Conservation (phyloP, 2,329 filamentous ascomycete species). For the Gaeumannomyces tritici region DNA sequence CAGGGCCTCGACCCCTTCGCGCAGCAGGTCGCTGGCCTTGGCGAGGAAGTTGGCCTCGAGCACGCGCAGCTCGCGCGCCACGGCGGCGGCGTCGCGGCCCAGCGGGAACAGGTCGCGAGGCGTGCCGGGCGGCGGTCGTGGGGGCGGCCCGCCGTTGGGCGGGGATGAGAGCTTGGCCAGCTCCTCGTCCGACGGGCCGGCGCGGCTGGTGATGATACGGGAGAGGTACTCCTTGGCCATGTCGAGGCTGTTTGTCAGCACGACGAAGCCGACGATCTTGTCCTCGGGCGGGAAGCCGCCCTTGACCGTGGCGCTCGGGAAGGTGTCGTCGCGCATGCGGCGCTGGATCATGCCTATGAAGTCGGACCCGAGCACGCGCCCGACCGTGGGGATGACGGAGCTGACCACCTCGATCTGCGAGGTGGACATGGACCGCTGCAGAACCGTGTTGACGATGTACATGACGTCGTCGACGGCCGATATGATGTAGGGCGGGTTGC, state of each 20-base stretch:
- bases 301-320: slow-evolving; percentile 71
- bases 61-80: slow-evolving; percentile 56
- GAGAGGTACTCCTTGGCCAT: slow-evolving; percentile 83
- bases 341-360: slow-evolving; percentile 96
- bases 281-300: slow-evolving; percentile 81
- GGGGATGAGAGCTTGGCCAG: slow-evolving; percentile 15
- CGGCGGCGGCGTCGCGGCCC: slow-evolving; percentile 61
- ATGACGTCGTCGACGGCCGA: slow-evolving; percentile 97
- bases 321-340: slow-evolving; percentile 94
- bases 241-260: slow-evolving; percentile 93
- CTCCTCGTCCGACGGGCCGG: slow-evolving; percentile 34
- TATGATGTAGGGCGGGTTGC: slow-evolving; percentile 82
- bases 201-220: slow-evolving; percentile 67
- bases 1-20: slow-evolving; percentile 75
- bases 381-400: slow-evolving; percentile 68
- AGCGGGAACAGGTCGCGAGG: slow-evolving; percentile 69
- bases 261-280: slow-evolving; percentile 78
- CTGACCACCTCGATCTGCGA: slow-evolving; percentile 71
- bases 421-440: slow-evolving; percentile 79
- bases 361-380: slow-evolving; percentile 73
- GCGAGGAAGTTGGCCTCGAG: slow-evolving; percentile 63
- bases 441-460: slow-evolving; percentile 93
- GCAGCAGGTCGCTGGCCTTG: slow-evolving; percentile 74
- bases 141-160: neutral
- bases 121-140: slow-evolving; percentile 17